phyloP scores from a whole-genome alignment of 139 green algal genomes.

The Coccomyxa sp. region DNA sequence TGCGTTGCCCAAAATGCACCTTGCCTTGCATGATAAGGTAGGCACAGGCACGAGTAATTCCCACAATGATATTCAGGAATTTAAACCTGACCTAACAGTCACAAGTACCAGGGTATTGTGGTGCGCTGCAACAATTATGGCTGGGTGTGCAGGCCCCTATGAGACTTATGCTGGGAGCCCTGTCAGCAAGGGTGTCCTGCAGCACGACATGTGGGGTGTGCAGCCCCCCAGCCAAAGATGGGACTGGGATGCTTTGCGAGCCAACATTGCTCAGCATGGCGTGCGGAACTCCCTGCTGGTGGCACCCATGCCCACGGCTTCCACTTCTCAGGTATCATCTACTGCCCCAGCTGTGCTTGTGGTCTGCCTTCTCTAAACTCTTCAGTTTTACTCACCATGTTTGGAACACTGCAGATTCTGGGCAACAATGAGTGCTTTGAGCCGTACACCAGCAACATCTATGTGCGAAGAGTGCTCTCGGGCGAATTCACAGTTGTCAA shows the following conservation, averaged over 20 bases:
- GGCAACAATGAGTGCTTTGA: conserved; percentile 99
- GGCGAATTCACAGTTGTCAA: conserved; percentile 95
- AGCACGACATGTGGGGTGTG: conserved; percentile 97
- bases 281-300: conserved; percentile 97
- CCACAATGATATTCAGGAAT: too few relatives aligned
- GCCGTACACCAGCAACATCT: conserved; percentile 99
- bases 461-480: conserved; percentile 92
- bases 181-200: conserved; percentile 77
- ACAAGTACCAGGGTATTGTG: not conserved
- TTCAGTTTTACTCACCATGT: not conserved
- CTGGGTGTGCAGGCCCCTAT: conserved; percentile 64
- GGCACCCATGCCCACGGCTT: conserved; percentile 97
- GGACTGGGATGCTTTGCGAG: conserved; percentile 82
- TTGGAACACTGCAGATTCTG: conserved; percentile 56
- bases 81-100: too few relatives aligned
- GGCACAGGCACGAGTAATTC: too few relatives aligned
- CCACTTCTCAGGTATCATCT: conserved; percentile 72
- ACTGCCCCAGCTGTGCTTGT: not conserved
- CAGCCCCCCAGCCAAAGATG: conserved; percentile 56
- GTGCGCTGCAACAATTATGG: not conserved
- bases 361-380: not conserved
- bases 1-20: not conserved
- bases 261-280: conserved; percentile 71
- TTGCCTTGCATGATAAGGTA: too few relatives aligned
- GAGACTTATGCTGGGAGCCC: conserved; percentile 82